phyloP scores from a whole-genome alignment of 352 stramenopile species.

The Globisporangium yorkense region DNA sequence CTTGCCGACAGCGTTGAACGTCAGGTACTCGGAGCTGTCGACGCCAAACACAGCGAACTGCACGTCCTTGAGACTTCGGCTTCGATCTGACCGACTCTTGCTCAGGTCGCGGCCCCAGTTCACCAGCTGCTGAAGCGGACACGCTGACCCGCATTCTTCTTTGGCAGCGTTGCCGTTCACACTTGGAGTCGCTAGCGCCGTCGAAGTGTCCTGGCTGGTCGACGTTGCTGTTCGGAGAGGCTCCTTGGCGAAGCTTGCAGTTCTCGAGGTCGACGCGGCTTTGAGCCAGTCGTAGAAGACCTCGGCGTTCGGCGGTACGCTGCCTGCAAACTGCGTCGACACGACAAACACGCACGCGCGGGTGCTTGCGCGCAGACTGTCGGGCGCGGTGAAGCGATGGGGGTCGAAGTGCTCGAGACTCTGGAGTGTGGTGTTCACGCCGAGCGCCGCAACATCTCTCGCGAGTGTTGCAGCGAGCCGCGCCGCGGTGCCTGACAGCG shows the following conservation, averaged over 20 bases:
- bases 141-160: not conserved
- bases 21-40: conserved; percentile 92
- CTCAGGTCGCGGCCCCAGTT: conserved; percentile 5
- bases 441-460: conserved; percentile 51
- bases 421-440: conserved; percentile 51
- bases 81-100: not conserved
- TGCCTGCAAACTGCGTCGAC: conserved; percentile 93
- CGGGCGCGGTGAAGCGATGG: conserved; percentile 16
- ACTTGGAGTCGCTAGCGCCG: not conserved
- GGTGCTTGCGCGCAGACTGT: conserved; percentile 14
- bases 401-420: conserved; percentile 87
- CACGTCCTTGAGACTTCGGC: conserved; percentile 26
- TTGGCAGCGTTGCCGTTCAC: not conserved
- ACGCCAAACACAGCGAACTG: conserved; percentile 95
- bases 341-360: conserved; percentile 88
- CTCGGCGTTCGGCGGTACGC: conserved; percentile 91
- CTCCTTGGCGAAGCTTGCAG: not conserved
- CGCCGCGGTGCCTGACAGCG: conserved; percentile 92
- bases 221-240: not conserved
- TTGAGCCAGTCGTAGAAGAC: conserved; percentile 86
- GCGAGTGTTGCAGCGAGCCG: conserved; percentile 85
- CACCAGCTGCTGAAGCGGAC: conserved; percentile 4
- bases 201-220: not conserved
- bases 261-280: conserved; percentile 5
- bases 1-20: conserved; percentile 94